Base-by-base conservation (phyloP, 805 yeast genomes). In the Kurtzmaniella fragi region DNA sequence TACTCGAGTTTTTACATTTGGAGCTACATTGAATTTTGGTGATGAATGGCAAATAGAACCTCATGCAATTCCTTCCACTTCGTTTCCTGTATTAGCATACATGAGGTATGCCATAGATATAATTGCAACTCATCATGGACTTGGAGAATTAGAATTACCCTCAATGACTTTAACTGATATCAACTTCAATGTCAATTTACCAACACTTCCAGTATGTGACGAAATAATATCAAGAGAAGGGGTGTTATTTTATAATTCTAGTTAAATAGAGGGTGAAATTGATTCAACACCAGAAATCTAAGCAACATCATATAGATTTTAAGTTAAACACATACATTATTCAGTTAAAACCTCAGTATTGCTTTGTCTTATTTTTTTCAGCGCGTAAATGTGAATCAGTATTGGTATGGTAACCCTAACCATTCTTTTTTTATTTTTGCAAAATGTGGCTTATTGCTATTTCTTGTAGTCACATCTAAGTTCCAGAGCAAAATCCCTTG, bases 141-240 rank as follows among this genome's bases (percentile, higher is more conserved):
- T 17, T 13, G 17, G 35, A 10, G 13, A 31, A 25, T 31, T 69
- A 27, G 65, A 61, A 40, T 54, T 86, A 29, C 95, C 95, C 0
- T 71, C 62, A 30, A 60, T 85, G 46, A 72, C 73, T 42, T 84
- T 83, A 3, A 82, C 68, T 52, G 95, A 86, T 50, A 64, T 84
- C 36, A 76, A 77, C 46, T 84, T 75, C 61, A 78, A 82, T 47
- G 81, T 84, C 30, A 71, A 72, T 16, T 62, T 87, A 42, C 80
- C 81, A 3, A 54, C 64, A 5, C 42, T 64, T 12, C 46, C 67
- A 1, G 54, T 56, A 5, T 40, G 48, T 16, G 52, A 49, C 9
- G 36, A 48, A 12, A 45, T 59, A 6, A 35, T 38, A 10, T 39
- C 49, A 7, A 44, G 39, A 23, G 54, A 48, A 3, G 43, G 42